A percentile compares a stretch with the other conserved stretches of the same genome.
Conservation (phyloP, 768 basidiomycete genomes). For the Udeniomyces megalosporus region DNA sequence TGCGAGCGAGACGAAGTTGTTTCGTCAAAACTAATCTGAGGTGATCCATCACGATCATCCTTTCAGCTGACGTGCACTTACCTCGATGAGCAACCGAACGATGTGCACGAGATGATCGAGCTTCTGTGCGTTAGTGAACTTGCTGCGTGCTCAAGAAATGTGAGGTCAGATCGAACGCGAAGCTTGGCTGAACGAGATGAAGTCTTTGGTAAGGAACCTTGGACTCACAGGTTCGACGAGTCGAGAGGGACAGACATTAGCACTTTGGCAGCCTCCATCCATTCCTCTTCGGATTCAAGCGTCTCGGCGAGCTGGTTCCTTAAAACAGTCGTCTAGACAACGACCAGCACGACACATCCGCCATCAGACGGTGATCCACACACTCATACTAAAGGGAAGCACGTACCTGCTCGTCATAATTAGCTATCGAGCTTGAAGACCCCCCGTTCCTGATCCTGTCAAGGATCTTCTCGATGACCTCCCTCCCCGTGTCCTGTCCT, state of each 20-base stretch:
- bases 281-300: slow-evolving; percentile 76
- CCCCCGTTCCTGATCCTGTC: slow-evolving; percentile 50
- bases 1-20: not conserved
- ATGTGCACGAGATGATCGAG: slow-evolving; percentile 83
- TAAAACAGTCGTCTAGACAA: slow-evolving; percentile 27
- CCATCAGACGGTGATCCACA: no score
- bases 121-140: slow-evolving; percentile 66
- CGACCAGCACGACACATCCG: no score
- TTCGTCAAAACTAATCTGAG: not conserved
- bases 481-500: slow-evolving; percentile 33
- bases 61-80: slow-evolving; percentile 14
- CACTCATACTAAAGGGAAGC: not conserved
- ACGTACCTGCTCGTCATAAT: slow-evolving; percentile 86
- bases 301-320: slow-evolving; percentile 84
- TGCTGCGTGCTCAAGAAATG: slow-evolving; percentile 33
- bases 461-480: slow-evolving; percentile 60
- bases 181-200: no score
- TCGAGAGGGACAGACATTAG: slow-evolving; percentile 86
- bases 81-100: slow-evolving; percentile 76
- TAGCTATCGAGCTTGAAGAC: slow-evolving; percentile 38
- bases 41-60: no score
- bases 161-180: no score
- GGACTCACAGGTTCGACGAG: slow-evolving; percentile 58
- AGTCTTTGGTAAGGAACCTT: not conserved
- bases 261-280: slow-evolving; percentile 79